Evolutionary conservation across 176 grass and related monocot genomes (phyloP), one percentile per base, ranked within the genome.

Genomic region (Alloteropsis semialata): DNA sequence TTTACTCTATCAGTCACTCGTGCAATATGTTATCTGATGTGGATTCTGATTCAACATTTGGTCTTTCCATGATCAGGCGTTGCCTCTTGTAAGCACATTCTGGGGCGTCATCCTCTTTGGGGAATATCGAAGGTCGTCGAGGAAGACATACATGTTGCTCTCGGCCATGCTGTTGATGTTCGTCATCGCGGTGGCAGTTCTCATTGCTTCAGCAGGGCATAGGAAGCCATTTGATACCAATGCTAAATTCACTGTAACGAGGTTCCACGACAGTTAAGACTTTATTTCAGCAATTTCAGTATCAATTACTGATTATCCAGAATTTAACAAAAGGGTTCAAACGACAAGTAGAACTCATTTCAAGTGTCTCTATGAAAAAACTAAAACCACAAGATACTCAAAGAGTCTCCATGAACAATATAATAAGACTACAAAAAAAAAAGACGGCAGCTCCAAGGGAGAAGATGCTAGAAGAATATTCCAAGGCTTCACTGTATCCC

Each of bases 151-250:
- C 16, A 5, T 59, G 62, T 25, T 96, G 70, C 87, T 96, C 18
- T 29, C 51, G 5, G 39, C 62, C 59, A 88, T 96, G 93, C 24
- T 92, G 51, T 65, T 24, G 7, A 92, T 90, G 90, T 96, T 92
- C 12, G 29, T 84, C 1, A 21, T 69, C 21, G 90, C 93, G 0
- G 93, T 96, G 0, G 65, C 14, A 0, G 70, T 92, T 79, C 88
- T 95, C 12, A 88, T 90, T 70, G 90, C 85, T 88, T 96, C 88
- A 38, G 84, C 90, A 42, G 90, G 82, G 15, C 78, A 90, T 8
- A 84, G 85, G 66, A 95, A 60, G 10, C 10, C 45, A 80, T 12
- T 13, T 8, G 16, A 28, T 19, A 10, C 11, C 16, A 42, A 64
- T 50, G 69, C 30, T n/a, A 83, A 29, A 18, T 65, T 75, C 44